Evolutionary conservation across 805 yeast species (phyloP), one percentile per base, ranked within the genome.

Genomic region (Barnettozyma botsteinii): DNA sequence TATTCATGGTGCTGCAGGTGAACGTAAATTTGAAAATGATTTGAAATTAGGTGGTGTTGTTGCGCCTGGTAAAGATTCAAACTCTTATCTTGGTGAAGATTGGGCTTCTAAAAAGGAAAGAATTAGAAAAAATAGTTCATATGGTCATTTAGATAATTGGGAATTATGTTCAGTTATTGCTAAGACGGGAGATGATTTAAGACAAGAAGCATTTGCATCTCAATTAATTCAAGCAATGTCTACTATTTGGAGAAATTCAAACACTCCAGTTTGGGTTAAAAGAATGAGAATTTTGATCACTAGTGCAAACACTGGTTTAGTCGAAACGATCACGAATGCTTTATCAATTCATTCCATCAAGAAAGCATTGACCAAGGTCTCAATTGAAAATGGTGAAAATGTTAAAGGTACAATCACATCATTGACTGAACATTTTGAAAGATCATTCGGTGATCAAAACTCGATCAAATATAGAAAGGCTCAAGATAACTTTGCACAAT

Each of bases 191-290:
- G 91, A 85, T 54, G 98, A 93, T 63, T 61, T 93, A 37, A 84
- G 96, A 19, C 98, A 93, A 59, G 98, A 93, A 60, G 96, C 98
- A 0, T 88, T 93, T 69, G 98, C 98, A 0, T 88, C 96, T 47
- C 98, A 93, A 59, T 60, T 93, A 32, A 91, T 93, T 37, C 82
- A 84, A 45, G 82, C 95, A 19, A 85, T 91, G 64, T 79, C 95
- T 1, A 77, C 77, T 37, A 78, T 87, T 32, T 93, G 98, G 98
- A 74, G 75, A 35, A 73, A 69, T 23, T 75, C 76, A 19, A 69
- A 70, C 3, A 78, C 85, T 7, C 80, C 73, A 21, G 86, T 81
- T 4, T 93, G 98, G 98, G 93, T 89, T 4, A 91, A 89, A 52
- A 72, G 81, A 48, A 91, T 93, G 98, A 79, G 86, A 52, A 93